A percentile compares a stretch with the other conserved stretches of the same genome.
These are phyloP conservation scores for Ophiostoma australiae DNA, from an alignment of 2,329 filamentous ascomycete species.

Conservation along the genomic window DNA sequence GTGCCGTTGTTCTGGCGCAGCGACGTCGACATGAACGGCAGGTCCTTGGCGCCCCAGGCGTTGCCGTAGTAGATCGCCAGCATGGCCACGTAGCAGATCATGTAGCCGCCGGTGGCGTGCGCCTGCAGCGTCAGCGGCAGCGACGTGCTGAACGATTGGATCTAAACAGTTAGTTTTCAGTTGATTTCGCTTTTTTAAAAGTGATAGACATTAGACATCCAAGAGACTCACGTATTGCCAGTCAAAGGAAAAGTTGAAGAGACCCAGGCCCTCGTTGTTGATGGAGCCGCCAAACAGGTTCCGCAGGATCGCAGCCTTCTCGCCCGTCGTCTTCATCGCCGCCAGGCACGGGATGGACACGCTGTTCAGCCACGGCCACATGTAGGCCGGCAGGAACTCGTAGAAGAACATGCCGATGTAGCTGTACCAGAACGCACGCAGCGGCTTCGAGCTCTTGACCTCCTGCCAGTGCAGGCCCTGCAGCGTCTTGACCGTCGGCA, in stretches of 20 bases:
- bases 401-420: constrained; percentile 46
- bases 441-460: constrained; percentile 46
- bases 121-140: constrained; percentile 49
- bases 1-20: constrained; percentile 41
- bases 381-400: constrained; percentile 52
- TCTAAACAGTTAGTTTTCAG: constrained; percentile 36
- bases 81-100: constrained; percentile 48
- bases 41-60: constrained; percentile 42
- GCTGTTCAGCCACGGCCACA: constrained; percentile 52
- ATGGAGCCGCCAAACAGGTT: constrained; percentile 48
- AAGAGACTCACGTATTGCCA: constrained; percentile 53
- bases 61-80: constrained; percentile 49
- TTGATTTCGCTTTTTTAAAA: constrained; percentile 19
- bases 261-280: constrained; percentile 49
- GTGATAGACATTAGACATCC: not conserved
- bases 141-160: constrained; percentile 50
- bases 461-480: constrained; percentile 52
- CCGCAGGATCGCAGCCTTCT: constrained; percentile 41
- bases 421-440: constrained; percentile 45
- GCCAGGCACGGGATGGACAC: constrained; percentile 52
- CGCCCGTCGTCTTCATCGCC: constrained; percentile 46
- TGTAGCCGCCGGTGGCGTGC: constrained; percentile 44
- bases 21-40: constrained; percentile 52
- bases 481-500: constrained; percentile 50
- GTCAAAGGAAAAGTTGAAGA: constrained; percentile 48